Conservation (phyloP, 495 filamentous ascomycete species). For the Glutinoglossum americanum region DNA sequence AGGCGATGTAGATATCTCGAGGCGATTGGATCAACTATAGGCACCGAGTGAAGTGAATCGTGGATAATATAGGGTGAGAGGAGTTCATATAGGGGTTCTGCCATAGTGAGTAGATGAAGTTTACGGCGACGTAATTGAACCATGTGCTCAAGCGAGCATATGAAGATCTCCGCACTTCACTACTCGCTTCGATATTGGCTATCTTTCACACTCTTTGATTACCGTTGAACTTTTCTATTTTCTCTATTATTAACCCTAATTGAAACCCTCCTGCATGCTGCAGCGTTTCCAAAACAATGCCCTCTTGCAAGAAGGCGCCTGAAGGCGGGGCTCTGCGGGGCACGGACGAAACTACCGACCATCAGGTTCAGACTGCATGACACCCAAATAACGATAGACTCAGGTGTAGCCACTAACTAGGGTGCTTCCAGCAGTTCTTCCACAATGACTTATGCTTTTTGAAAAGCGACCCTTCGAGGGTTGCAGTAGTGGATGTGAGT, state of each 20-base stretch:
- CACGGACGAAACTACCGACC: not conserved
- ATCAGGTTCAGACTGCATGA: not conserved
- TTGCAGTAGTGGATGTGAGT: slow-evolving; percentile 10
- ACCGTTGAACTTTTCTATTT: not conserved
- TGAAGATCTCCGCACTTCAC: not conserved
- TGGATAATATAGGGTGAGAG: not conserved
- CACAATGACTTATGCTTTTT: slow-evolving; percentile 11
- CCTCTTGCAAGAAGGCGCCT: not conserved
- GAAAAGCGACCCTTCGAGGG: slow-evolving; percentile 6
- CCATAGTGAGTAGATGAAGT: not conserved
- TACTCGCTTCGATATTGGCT: not conserved
- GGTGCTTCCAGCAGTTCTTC: not conserved
- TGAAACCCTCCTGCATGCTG: not conserved
- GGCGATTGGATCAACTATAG: not conserved
- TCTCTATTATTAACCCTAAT: not conserved
- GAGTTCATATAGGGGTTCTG: not conserved
- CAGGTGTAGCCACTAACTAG: not conserved
- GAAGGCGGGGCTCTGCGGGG: not conserved
- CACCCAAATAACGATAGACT: not conserved
- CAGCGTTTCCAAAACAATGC: not conserved
- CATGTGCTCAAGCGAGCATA: not conserved
- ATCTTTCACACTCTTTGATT: not conserved
- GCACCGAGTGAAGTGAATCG: not conserved
- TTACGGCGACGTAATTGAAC: not conserved
- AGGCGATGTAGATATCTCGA: slow-evolving; percentile 5